A percentile compares a stretch with the other conserved stretches of the same genome.
phyloP scores from a whole-genome alignment of 148 eudicot genomes.

The Mesembryanthemum crystallinum region DNA sequence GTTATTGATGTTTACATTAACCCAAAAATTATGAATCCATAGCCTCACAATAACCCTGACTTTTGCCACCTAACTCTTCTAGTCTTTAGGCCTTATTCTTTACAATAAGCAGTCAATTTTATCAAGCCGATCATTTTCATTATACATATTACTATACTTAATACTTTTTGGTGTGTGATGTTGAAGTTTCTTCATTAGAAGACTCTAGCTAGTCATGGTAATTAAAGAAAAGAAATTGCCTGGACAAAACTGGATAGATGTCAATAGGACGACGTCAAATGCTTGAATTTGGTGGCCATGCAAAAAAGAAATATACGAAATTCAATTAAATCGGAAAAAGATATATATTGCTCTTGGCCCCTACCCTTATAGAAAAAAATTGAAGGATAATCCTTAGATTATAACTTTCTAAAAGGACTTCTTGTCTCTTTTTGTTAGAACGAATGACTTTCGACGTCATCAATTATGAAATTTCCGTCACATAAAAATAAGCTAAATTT shows the following conservation, averaged over 20 bases:
- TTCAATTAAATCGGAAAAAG: neutral
- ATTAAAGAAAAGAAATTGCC: constrained; percentile 15
- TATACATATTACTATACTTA: neutral
- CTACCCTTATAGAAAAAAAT: no score
- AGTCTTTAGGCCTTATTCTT: no score
- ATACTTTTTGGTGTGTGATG: constrained; percentile 5
- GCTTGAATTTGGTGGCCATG: constrained; percentile 24
- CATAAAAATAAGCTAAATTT: no score
- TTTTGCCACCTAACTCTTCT: neutral
- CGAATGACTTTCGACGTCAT: neutral
- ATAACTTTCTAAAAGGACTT: constrained; percentile 8
- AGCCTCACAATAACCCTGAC: neutral
- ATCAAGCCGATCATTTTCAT: constrained; percentile 4
- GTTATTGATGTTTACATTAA: no score
- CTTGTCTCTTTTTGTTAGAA: neutral
- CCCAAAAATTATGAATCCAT: neutral
- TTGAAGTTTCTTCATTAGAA: constrained; percentile 23
- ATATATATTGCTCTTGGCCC: no score
- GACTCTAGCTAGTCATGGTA: constrained; percentile 23
- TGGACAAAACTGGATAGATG: constrained; percentile 13
- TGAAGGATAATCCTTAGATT: no score
- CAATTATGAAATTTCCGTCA: no score
- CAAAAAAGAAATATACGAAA: constrained; percentile 1
- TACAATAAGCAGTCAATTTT: constrained; percentile 17
- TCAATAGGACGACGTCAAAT: constrained; percentile 24